These are phyloP conservation scores for Groenewaldozyma tartarivorans DNA, from an alignment of 805 yeast species.

Conservation along the genomic window DNA sequence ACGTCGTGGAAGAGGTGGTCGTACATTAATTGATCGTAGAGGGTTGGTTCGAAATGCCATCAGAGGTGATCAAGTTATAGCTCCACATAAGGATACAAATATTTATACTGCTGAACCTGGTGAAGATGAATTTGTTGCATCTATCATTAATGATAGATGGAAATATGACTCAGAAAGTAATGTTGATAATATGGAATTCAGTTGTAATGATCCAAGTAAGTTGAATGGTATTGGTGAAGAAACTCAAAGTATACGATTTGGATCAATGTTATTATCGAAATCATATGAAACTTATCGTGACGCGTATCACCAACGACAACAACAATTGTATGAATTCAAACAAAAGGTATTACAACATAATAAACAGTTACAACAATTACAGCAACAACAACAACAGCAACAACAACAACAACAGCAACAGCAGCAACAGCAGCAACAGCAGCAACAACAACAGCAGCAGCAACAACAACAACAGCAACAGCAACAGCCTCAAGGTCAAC, in stretches of 20 bases:
- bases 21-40: conserved; percentile 66
- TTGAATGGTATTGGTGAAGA: conserved; percentile 75
- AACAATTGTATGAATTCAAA: conserved; percentile 32
- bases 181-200: conserved; percentile 37
- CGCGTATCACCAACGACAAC: conserved; percentile 65
- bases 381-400: not conserved
- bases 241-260: conserved; percentile 84
- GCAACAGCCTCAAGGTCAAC: conserved; percentile 5
- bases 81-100: conserved; percentile 20
- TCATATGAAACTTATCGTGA: conserved; percentile 73
- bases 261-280: conserved; percentile 81
- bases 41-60: conserved; percentile 33
- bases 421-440: conserved; percentile 20
- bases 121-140: conserved; percentile 24
- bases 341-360: conserved; percentile 32
- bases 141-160: conserved; percentile 47
- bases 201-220: conserved; percentile 70
- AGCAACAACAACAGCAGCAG: conserved; percentile 25
- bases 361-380: conserved; percentile 8
- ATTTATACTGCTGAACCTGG: conserved; percentile 18
- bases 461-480: conserved; percentile 14
- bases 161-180: conserved; percentile 52
- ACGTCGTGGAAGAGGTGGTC: conserved; percentile 64
- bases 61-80: conserved; percentile 10
- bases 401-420: not conserved